Evolutionary conservation across 768 basidiomycete species (phyloP).

Genomic region (Galerina sulciceps): DNA sequence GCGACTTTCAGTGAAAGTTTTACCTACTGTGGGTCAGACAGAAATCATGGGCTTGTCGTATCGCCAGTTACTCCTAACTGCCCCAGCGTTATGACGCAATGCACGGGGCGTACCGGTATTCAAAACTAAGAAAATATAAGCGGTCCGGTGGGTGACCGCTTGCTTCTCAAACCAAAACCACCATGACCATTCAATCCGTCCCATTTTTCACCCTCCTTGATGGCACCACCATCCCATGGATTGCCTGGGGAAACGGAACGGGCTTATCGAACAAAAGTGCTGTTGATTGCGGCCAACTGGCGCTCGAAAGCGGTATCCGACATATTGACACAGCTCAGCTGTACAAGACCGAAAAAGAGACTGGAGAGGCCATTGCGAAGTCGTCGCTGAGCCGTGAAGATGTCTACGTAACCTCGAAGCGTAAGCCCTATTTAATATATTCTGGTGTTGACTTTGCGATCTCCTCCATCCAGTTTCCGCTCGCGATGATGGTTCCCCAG

Average conservation of each 20-base stretch:
- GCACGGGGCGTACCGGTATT: no score
- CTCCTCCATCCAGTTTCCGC: constrained; percentile 9
- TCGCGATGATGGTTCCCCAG: constrained; percentile 20
- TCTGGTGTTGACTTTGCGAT: background rate
- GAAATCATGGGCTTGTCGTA: no score
- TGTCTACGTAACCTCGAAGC: constrained; percentile 54
- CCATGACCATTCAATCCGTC: constrained; percentile 15
- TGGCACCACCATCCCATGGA: constrained; percentile 47
- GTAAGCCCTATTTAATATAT: constrained; percentile 18
- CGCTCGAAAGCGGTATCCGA: constrained; percentile 45
- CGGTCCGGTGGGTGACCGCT: background rate
- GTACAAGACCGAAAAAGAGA: constrained; percentile 48
- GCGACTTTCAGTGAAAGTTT: no score
- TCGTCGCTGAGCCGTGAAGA: constrained; percentile 38
- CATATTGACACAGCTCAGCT: constrained; percentile 58
- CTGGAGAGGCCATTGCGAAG: constrained; percentile 40
- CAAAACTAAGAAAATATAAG: background rate
- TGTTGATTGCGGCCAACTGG: constrained; percentile 29
- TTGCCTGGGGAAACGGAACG: constrained; percentile 54
- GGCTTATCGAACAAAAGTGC: constrained; percentile 36
- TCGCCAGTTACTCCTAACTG: no score
- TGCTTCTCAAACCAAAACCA: background rate
- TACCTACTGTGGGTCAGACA: no score
- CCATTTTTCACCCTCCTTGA: constrained; percentile 30
- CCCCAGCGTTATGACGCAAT: no score